Conservation (phyloP, 192 early-diverging fungal species). For the Coemansia guatemalensis region DNA sequence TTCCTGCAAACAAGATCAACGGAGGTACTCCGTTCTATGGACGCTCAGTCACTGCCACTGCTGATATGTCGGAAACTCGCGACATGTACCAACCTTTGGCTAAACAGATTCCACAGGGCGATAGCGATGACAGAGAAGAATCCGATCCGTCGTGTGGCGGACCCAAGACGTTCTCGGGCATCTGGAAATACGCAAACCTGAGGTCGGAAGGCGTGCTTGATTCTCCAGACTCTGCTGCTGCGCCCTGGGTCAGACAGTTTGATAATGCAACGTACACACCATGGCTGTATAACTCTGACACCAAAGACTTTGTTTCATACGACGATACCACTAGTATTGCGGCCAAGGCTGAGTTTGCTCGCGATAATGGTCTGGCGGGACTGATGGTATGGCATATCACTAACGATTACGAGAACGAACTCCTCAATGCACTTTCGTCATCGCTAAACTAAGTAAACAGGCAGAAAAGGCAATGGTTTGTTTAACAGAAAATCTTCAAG, state of each 20-base stretch:
- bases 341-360: constrained; percentile 52
- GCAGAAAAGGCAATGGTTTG: not conserved
- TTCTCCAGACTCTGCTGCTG: constrained; percentile 45
- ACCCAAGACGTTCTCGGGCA: constrained; percentile 56
- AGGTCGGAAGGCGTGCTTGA: constrained; percentile 57
- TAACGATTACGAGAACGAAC: constrained; percentile 62
- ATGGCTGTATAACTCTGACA: constrained; percentile 68
- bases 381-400: constrained; percentile 72
- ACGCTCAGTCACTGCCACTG: constrained; percentile 45
- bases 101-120: constrained; percentile 56
- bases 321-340: constrained; percentile 58
- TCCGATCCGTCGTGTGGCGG: constrained; percentile 40
- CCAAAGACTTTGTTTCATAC: constrained; percentile 66
- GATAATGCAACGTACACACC: constrained; percentile 64
- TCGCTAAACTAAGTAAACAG: not conserved
- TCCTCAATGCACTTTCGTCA: constrained; percentile 29
- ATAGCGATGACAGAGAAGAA: constrained; percentile 54
- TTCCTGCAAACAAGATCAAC: constrained; percentile 59
- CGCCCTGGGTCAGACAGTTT: constrained; percentile 62
- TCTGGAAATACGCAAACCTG: constrained; percentile 68
- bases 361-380: constrained; percentile 56
- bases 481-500: not conserved
- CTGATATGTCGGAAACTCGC: constrained; percentile 21
- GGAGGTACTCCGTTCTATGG: constrained; percentile 67
- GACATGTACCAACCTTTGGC: constrained; percentile 42